phyloP scores from a whole-genome alignment of 2,329 filamentous ascomycete species.

The Triangularia verruculosa region DNA sequence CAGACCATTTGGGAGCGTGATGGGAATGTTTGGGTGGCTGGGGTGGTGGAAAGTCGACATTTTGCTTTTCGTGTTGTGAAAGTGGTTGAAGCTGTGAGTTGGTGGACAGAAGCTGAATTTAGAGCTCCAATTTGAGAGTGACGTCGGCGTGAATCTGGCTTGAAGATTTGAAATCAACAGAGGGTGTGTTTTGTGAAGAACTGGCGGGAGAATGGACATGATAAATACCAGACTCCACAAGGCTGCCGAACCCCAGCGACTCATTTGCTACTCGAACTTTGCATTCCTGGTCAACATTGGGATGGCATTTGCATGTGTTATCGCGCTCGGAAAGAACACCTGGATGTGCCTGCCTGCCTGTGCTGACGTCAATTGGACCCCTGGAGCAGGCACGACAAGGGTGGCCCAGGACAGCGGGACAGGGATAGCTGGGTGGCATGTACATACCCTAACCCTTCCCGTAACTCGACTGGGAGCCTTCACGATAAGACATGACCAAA shows the following conservation, averaged over 20 bases:
- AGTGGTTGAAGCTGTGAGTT: neutral
- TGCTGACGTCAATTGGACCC: neutral
- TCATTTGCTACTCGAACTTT: neutral
- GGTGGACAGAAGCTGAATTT: neutral
- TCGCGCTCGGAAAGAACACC: neutral
- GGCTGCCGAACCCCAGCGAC: neutral
- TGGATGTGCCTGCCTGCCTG: neutral
- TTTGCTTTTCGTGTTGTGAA: constrained; percentile 5
- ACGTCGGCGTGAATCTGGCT: neutral
- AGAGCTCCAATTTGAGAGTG: too few species aligned
- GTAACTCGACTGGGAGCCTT: neutral
- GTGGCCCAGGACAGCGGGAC: too few species aligned
- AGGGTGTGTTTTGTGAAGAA: neutral
- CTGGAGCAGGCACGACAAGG: neutral
- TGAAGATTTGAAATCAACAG: neutral
- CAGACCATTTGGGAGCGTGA: constrained; percentile 45
- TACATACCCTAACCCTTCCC: neutral
- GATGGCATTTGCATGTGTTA: neutral
- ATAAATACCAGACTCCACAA: neutral
- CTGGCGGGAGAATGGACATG: neutral
- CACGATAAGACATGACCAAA: too few species aligned
- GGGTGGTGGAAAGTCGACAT: constrained; percentile 44
- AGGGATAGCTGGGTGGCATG: neutral
- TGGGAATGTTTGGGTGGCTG: constrained; percentile 36
- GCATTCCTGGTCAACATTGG: neutral